Conservation (phyloP, 805 yeast genomes). For the Metschnikowia continentalis region DNA sequence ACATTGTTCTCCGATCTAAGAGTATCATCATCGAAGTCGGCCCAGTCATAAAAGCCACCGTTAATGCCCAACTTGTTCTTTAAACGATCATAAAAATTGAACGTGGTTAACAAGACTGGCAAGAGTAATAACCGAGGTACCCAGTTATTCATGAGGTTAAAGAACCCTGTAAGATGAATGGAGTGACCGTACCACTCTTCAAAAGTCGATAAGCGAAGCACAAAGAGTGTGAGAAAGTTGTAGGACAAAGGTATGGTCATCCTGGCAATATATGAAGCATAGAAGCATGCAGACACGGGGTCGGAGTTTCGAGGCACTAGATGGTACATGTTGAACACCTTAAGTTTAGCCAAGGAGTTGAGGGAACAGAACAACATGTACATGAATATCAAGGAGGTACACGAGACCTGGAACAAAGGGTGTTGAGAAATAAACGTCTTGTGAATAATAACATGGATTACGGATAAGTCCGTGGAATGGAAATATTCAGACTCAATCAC, state of each 20-base stretch:
- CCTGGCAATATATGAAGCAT: conserved; percentile 76
- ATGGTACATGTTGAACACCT: conserved; percentile 72
- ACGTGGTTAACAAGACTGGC: conserved; percentile 62
- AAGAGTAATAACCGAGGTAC: conserved; percentile 70
- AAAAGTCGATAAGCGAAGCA: conserved; percentile 50
- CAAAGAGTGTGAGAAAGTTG: conserved; percentile 67
- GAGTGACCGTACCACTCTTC: conserved; percentile 73
- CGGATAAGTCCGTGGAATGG: conserved; percentile 63
- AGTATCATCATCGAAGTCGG: conserved; percentile 33
- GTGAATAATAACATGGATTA: conserved; percentile 49
- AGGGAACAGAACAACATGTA: conserved; percentile 70
- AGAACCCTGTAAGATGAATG: conserved; percentile 70
- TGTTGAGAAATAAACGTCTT: conserved; percentile 25
- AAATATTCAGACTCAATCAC: conserved; percentile 71
- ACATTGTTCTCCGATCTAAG: conserved; percentile 6
- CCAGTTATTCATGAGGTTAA: conserved; percentile 65
- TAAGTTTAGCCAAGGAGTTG: conserved; percentile 60
- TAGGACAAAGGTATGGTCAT: conserved; percentile 78
- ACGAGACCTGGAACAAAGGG: conserved; percentile 28
- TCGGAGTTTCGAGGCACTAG: conserved; percentile 68
- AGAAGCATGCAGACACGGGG: conserved; percentile 70
- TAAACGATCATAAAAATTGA: conserved; percentile 63
- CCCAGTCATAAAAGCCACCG: conserved; percentile 39
- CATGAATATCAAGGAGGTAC: conserved; percentile 42
- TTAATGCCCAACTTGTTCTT: conserved; percentile 39